A percentile compares a stretch with the other conserved stretches of the same genome.
phyloP scores from a whole-genome alignment of 2,329 filamentous ascomycete genomes.

The Colletotrichum godetiae region DNA sequence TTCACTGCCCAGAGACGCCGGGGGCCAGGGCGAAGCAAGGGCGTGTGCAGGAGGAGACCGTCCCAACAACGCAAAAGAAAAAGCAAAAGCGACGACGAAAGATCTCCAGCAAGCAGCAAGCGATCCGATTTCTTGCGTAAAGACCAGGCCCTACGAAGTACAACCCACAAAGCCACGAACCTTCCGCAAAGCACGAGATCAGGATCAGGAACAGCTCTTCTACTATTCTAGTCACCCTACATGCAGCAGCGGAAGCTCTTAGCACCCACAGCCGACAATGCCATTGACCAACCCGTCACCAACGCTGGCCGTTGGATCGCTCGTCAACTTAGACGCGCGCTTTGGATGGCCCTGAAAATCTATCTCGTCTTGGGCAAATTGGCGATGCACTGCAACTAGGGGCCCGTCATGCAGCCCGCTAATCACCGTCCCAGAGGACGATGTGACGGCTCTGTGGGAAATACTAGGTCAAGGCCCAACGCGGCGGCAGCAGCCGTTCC shows the following conservation, averaged over 20 bases:
- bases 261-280: neutral
- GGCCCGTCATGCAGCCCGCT: slow-evolving; percentile 27
- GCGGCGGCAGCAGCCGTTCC: slow-evolving; percentile 35
- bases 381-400: slow-evolving; percentile 24
- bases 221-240: slow-evolving; percentile 4
- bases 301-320: neutral
- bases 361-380: neutral
- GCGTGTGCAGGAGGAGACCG: slow-evolving; percentile 11
- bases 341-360: slow-evolving; percentile 24
- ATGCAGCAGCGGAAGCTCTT: slow-evolving; percentile 4
- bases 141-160: neutral
- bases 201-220: neutral
- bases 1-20: slow-evolving; percentile 4
- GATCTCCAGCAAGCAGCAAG: slow-evolving; percentile 18
- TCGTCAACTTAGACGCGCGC: slow-evolving; percentile 34
- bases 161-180: neutral
- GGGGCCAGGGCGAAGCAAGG: slow-evolving; percentile 7
- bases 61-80: neutral
- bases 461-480: slow-evolving; percentile 22
- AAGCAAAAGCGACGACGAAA: slow-evolving; percentile 7
- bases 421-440: slow-evolving; percentile 19
- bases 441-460: slow-evolving; percentile 27
- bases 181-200: neutral
- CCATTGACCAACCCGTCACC: neutral
- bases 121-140: neutral